Percentiles rank a stretch among this genome's conserved stretches.
phyloP scores from a whole-genome alignment of 1,139 yeast species.

The Torulaspora pretoriensis region DNA sequence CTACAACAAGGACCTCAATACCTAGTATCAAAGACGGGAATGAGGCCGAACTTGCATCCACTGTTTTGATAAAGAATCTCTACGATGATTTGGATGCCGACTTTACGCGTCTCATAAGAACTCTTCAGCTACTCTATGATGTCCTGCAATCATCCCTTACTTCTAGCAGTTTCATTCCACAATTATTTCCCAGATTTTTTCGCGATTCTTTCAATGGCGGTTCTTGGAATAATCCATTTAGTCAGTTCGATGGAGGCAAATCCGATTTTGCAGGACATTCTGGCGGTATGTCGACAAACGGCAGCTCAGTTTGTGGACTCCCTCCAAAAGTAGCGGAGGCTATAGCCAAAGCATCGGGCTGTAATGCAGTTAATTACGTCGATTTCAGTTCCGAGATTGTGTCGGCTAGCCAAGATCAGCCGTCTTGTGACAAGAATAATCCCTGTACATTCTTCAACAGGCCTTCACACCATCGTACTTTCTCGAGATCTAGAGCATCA shows the following conservation, averaged over 20 bases:
- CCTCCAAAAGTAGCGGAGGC: slow-evolving; percentile 28
- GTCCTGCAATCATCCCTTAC: slow-evolving; percentile 22
- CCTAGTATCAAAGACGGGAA: slow-evolving; percentile 7
- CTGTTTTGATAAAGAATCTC: slow-evolving; percentile 13
- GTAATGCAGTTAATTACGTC: slow-evolving; percentile 4
- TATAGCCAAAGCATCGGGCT: slow-evolving; percentile 25
- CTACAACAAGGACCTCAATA: slow-evolving; percentile 15
- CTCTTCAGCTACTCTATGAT: slow-evolving; percentile 14
- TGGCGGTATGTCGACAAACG: background rate
- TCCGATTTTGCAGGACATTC: background rate
- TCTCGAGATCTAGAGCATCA: slow-evolving; percentile 20
- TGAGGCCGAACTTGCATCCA: slow-evolving; percentile 1
- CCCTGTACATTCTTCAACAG: slow-evolving; percentile 11
- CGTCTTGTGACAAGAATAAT: slow-evolving; percentile 3
- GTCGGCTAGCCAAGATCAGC: slow-evolving; percentile 5
- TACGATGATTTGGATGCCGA: slow-evolving; percentile 18
- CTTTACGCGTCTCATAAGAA: slow-evolving; percentile 13
- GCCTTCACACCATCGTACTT: slow-evolving; percentile 18
- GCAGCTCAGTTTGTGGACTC: slow-evolving; percentile 11
- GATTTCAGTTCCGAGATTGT: slow-evolving; percentile 8
- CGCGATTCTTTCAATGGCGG: slow-evolving; percentile 65
- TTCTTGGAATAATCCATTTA: slow-evolving; percentile 64
- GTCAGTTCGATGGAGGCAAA: slow-evolving; percentile 3
- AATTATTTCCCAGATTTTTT: slow-evolving; percentile 60
- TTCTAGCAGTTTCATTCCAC: slow-evolving; percentile 47